Evolutionary conservation across 768 basidiomycete species (phyloP).

Genomic region (Russula griseocarnosa): DNA sequence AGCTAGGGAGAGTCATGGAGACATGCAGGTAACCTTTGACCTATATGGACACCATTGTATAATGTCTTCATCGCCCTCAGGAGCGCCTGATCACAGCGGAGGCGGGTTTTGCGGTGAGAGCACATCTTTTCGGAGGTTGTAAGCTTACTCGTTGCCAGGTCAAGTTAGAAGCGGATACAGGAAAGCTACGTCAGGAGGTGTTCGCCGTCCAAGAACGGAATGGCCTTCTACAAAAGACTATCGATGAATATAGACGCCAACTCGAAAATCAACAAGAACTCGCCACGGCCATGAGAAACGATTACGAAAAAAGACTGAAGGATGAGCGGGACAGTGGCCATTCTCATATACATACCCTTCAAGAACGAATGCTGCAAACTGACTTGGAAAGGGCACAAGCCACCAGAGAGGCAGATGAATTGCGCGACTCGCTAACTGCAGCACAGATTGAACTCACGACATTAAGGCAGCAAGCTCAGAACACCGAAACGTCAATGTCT

Average conservation of each 20-base stretch:
- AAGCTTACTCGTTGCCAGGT: constrained; percentile 24
- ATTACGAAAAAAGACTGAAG: constrained; percentile 21
- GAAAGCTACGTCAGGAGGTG: constrained; percentile 39
- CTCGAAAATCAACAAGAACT: constrained; percentile 24
- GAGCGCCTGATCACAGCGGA: constrained; percentile 41
- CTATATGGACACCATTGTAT: background rate
- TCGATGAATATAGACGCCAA: constrained; percentile 26
- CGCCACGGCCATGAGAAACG: constrained; percentile 10
- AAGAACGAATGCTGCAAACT: constrained; percentile 24
- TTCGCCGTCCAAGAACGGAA: constrained; percentile 44
- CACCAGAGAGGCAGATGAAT: constrained; percentile 22
- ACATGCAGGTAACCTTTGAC: constrained; percentile 43
- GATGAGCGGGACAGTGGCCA: constrained; percentile 21
- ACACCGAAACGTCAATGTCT: constrained; percentile 28
- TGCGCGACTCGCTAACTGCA: constrained; percentile 22
- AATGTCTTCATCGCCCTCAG: constrained; percentile 29
- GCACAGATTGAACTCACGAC: constrained; percentile 25
- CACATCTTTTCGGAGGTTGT: constrained; percentile 21
- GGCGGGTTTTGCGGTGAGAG: constrained; percentile 37
- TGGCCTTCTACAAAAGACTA: constrained; percentile 31
- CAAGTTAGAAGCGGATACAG: constrained; percentile 35
- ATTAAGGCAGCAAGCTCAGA: constrained; percentile 27
- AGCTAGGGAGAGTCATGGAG: constrained; percentile 51
- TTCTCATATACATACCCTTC: constrained; percentile 23
- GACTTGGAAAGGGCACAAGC: constrained; percentile 23